Evolutionary conservation across 1,284 basidiomycete species (phyloP), one percentile per base, ranked within the genome.

Genomic region (Mycena citricolor): DNA sequence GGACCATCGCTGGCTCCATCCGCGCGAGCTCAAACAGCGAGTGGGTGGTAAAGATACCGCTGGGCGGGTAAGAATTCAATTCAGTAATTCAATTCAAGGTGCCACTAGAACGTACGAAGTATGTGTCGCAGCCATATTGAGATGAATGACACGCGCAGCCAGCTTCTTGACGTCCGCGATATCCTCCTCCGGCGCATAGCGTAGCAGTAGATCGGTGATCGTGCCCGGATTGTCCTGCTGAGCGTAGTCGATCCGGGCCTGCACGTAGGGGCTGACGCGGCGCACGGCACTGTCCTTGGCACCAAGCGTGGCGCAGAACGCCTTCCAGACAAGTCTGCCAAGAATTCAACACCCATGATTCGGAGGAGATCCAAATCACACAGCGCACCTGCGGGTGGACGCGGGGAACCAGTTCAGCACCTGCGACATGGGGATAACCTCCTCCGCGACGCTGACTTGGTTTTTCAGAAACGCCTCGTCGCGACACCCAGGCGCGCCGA

Each of bases 401-500:
- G n/a, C n/a, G 8, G 56, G 56, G 39, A 56, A 56, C 44, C 52
- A 50, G 22, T 48, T 47, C 14, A 58, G 44, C 10, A 56, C 24
- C 26, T 51, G 42, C 5, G 46, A 28, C 33, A 45, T 44, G 4
- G 44, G 42, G 33, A 54, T 52, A 28, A 47, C 55, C 28, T 53
- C 36, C 16, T 40, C 44, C n/a, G 53, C 49, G 19, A 53, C 52
- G 5, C 44, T 39, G 36, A 54, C 46, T 48, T 57, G 44, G 41
- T 26, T 19, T 45, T 50, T 29, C 8, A 69, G 43, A 42, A 67
- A 72, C 17, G 55, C 53, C 21, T 61, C 43, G 44, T 71, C 60
- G 37, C 70, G 65, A 63, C 73, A 74, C 4, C 70, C 36, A 5
- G 69, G 69, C 4, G 61, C 41, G 3, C 74, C 73, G 40, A 77